A percentile compares a stretch with the other conserved stretches of the same genome.
Conservation (phyloP, 106 monocot species). For the Agapanthus africanus region DNA sequence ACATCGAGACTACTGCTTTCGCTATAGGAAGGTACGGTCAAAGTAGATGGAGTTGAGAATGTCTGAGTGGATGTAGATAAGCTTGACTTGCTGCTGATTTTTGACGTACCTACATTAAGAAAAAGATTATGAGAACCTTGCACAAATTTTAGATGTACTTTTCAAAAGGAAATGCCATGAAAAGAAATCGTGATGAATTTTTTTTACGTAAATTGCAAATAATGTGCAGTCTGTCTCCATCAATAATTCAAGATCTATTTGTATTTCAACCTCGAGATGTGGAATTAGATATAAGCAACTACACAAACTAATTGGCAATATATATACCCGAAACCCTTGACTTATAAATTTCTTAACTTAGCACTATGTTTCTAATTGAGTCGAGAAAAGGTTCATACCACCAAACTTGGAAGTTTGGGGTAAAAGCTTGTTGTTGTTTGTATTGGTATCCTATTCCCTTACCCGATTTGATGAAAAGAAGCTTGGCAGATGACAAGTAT, state of each 20-base stretch:
- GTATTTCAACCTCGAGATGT: not conserved
- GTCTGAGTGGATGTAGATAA: slow-evolving; percentile 31
- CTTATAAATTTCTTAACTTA: no score
- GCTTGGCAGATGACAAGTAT: not conserved
- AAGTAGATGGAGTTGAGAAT: slow-evolving; percentile 33
- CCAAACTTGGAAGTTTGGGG: no score
- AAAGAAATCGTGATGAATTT: not conserved
- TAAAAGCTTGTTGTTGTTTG: no score
- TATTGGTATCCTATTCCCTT: no score
- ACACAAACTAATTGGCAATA: not conserved
- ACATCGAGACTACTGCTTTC: slow-evolving; percentile 24
- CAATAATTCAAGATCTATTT: no score
- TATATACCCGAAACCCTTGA: no score
- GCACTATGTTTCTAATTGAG: no score
- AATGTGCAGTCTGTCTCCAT: no score
- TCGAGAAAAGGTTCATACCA: no score
- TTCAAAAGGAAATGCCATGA: not conserved
- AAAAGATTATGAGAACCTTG: no score
- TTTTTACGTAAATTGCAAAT: not conserved
- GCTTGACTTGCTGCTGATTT: slow-evolving; percentile 25
- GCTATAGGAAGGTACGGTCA: slow-evolving; percentile 37
- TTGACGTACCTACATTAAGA: slow-evolving; percentile 33
- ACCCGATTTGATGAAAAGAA: not conserved
- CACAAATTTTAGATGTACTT: not conserved
- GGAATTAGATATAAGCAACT: not conserved